phyloP scores from a whole-genome alignment of 345 rosid species.

The Jatropha curcas region DNA sequence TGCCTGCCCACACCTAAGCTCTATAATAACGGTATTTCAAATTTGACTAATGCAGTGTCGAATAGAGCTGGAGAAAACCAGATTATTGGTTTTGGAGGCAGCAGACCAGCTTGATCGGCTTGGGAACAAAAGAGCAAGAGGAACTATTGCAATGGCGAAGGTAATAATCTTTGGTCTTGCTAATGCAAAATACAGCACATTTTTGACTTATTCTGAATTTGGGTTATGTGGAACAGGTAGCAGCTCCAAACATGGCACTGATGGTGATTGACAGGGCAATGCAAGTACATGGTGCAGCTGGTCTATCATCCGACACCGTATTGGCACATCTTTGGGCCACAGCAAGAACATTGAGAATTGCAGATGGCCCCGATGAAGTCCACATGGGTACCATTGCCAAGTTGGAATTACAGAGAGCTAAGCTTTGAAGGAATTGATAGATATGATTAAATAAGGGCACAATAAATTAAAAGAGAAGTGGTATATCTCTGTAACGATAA shows the following conservation, averaged over 20 bases:
- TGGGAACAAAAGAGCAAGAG: slow-evolving; percentile 86
- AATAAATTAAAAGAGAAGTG: background rate
- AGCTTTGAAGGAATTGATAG: slow-evolving; percentile 45
- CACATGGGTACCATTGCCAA: slow-evolving; percentile 90
- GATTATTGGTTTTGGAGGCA: slow-evolving; percentile 86
- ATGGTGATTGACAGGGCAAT: slow-evolving; percentile 85
- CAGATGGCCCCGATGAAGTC: slow-evolving; percentile 95
- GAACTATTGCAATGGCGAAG: slow-evolving; percentile 93
- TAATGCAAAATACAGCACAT: background rate
- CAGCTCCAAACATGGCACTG: slow-evolving; percentile 93
- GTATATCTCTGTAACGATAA: background rate
- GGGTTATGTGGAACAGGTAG: slow-evolving; percentile 55
- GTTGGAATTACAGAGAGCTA: slow-evolving; percentile 72
- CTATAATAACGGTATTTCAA: background rate
- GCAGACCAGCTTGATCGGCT: slow-evolving; percentile 88
- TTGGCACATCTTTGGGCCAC: slow-evolving; percentile 89
- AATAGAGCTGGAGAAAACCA: slow-evolving; percentile 74
- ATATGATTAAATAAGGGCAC: background rate
- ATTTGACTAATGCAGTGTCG: slow-evolving; percentile 58
- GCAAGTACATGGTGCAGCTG: slow-evolving; percentile 90
- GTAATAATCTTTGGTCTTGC: slow-evolving; percentile 33
- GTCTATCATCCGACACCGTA: slow-evolving; percentile 76
- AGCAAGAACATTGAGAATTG: slow-evolving; percentile 78
- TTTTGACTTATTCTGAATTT: background rate
- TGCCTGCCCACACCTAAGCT: background rate